These are phyloP conservation scores for Neodidymelliopsis sp. DNA, from an alignment of 2,329 filamentous ascomycete species.

Conservation along the genomic window DNA sequence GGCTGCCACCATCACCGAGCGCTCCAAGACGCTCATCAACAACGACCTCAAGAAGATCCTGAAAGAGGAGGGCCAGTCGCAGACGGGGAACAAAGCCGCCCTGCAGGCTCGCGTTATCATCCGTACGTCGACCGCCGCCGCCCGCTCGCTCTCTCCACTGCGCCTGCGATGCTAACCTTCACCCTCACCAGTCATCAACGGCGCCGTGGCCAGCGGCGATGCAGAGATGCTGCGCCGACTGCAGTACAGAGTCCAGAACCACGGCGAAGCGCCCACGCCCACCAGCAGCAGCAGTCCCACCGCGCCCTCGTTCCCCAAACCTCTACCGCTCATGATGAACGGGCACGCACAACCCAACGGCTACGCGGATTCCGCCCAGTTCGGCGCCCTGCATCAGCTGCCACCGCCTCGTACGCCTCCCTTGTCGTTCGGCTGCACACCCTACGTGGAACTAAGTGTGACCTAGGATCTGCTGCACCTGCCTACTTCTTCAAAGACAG, in stretches of 20 bases:
- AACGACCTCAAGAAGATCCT: slow-evolving; percentile 79
- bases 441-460: slow-evolving; percentile 19
- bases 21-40: slow-evolving; percentile 65
- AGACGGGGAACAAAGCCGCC: slow-evolving; percentile 83
- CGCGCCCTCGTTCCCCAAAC: slow-evolving; percentile 25
- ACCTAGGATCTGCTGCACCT: slow-evolving; percentile 40
- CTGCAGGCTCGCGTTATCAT: slow-evolving; percentile 79
- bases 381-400: slow-evolving; percentile 18
- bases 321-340: slow-evolving; percentile 28
- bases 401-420: slow-evolving; percentile 27
- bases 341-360: slow-evolving; percentile 35
- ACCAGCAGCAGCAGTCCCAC: slow-evolving; percentile 27
- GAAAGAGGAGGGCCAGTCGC: slow-evolving; percentile 70
- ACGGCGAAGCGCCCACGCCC: slow-evolving; percentile 47
- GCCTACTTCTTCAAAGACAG: slow-evolving; percentile 72
- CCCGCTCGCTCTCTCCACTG: slow-evolving; percentile 11
- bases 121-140: slow-evolving; percentile 65
- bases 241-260: slow-evolving; percentile 51
- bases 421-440: neutral
- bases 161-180: slow-evolving; percentile 25
- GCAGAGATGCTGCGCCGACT: slow-evolving; percentile 47
- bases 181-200: slow-evolving; percentile 49
- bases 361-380: slow-evolving; percentile 8
- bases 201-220: slow-evolving; percentile 45
- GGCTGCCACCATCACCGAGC: slow-evolving; percentile 48